Base-by-base conservation (phyloP, 164 flowering plant genomes). In the Aristolochia fimbriata region DNA sequence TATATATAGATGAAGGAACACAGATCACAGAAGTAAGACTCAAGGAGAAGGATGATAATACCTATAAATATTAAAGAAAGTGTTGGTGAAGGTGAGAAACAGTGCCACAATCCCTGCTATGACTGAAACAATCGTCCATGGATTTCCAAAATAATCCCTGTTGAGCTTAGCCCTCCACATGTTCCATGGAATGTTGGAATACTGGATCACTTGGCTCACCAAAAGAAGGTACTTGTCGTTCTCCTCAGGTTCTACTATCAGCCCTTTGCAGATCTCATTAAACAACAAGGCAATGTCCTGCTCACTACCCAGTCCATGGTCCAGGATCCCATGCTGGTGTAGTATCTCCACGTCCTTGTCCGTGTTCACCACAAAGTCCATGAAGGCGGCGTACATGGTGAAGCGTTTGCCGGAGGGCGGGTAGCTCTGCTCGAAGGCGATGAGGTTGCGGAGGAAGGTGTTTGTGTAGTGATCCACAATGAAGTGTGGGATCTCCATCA, bases 391-490 rank as follows among this genome's bases (percentile, higher is more conserved):
- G 56, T 50, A 61, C 15, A 24, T 19, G 15, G 63, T 61, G 55
- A 61, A 33, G 47, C 41, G 10, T 9, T 17, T 45, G 8, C 20
- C 30, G 7, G 43, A 23, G 41, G 13, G 15, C 7, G 33, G 30
- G 30, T 15, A 15, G 43, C 56, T 25, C 23, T 61, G 55, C 63
- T 61, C 63, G 0, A 27, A 49, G 16, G 63, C 56, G 16, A 61
- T 61, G 23, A 49, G 24, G 45, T 61, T 61, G 19, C 55, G 55
- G 13, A 61, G 27, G 23, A 61, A 43, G 33, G 63, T 25, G 9
- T 61, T 33, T 2, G 55, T 61, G 15, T 23, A 12, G 16, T 50
- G 55, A 13, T 50, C 30, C 16, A 61, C 37, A 24, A 47, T 17
- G 2, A 61, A 23, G 25, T 11, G 20, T 0, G 63, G 56, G 24